These are phyloP conservation scores for Aureobasidium sp. DNA, from an alignment of 2,329 filamentous ascomycete species.

Conservation along the genomic window DNA sequence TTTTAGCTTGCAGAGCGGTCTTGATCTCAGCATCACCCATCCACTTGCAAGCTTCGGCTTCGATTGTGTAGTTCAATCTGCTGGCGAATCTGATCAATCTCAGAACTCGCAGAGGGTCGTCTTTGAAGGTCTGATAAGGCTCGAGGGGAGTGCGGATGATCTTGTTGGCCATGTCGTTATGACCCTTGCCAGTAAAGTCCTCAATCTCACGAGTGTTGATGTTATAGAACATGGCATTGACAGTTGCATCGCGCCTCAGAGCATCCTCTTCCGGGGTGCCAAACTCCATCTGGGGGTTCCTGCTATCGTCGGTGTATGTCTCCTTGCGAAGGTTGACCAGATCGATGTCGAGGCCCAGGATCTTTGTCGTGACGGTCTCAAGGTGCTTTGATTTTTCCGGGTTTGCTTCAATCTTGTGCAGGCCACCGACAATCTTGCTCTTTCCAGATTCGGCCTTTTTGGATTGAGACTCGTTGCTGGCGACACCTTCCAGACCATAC, in stretches of 20 bases:
- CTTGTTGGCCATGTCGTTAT: slow-evolving; percentile 64
- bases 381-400: slow-evolving; percentile 96
- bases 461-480: slow-evolving; percentile 31
- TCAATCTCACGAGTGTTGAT: slow-evolving; percentile 71
- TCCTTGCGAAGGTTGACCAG: slow-evolving; percentile 92
- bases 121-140: slow-evolving; percentile 86
- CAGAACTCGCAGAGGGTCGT: slow-evolving; percentile 83
- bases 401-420: slow-evolving; percentile 87
- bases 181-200: slow-evolving; percentile 70
- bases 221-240: slow-evolving; percentile 96
- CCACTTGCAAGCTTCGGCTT: slow-evolving; percentile 56
- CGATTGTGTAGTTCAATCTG: slow-evolving; percentile 72
- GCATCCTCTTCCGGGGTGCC: slow-evolving; percentile 89
- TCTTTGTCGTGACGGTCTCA: slow-evolving; percentile 78
- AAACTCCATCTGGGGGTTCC: slow-evolving; percentile 89
- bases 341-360: slow-evolving; percentile 84
- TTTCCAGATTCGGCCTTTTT: slow-evolving; percentile 37
- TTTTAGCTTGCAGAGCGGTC: slow-evolving; percentile 73
- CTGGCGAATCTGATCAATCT: slow-evolving; percentile 87
- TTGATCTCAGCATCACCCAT: slow-evolving; percentile 80
- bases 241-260: slow-evolving; percentile 78
- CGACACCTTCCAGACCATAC: slow-evolving; percentile 45
- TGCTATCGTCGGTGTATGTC: slow-evolving; percentile 79
- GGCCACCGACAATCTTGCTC: slow-evolving; percentile 58
- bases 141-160: slow-evolving; percentile 81